phyloP scores from a whole-genome alignment of 768 basidiomycete genomes.

The Symmetrospora coprosmae region DNA sequence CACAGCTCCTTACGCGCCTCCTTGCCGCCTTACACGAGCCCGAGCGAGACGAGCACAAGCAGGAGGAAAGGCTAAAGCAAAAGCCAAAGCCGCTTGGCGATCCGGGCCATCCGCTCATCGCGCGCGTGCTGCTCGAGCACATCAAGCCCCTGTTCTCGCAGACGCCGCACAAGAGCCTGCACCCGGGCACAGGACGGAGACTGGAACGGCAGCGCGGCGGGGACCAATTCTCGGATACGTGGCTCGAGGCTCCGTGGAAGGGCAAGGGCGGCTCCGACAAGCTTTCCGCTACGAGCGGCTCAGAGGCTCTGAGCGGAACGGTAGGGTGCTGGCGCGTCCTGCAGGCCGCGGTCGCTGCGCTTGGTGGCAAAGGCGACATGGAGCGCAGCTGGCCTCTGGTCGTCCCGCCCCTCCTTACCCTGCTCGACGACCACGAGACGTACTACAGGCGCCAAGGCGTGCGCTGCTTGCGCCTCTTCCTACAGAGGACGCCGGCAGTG shows the following conservation, averaged over 20 bases:
- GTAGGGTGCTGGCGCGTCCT: conserved; percentile 19
- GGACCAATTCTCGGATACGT: conserved; percentile 3
- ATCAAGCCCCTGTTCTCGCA: conserved; percentile 5
- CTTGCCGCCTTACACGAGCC: too few relatives aligned
- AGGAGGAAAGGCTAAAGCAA: not conserved
- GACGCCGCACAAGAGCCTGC: conserved; percentile 6
- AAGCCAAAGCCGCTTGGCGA: too few relatives aligned
- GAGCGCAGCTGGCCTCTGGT: conserved; percentile 15
- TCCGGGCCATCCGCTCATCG: not conserved
- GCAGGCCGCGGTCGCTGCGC: not conserved
- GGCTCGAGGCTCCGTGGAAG: not conserved
- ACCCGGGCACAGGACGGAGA: conserved; percentile 11
- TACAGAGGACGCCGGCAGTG: not conserved
- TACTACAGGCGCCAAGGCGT: conserved; percentile 12
- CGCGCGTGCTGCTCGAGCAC: not conserved
- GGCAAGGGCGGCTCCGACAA: too few relatives aligned
- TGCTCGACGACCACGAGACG: conserved; percentile 22
- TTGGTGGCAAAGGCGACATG: conserved; percentile 1
- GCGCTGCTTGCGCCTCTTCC: not conserved
- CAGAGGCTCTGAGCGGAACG: not conserved
- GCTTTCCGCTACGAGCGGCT: too few relatives aligned
- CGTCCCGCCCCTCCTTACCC: conserved; percentile 21
- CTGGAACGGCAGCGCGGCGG: conserved; percentile 2
- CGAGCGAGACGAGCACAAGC: too few relatives aligned
- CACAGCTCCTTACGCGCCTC: not conserved